Percentiles rank a stretch among this genome's conserved stretches.
Evolutionary conservation across 257 asterid species (phyloP).

Genomic region (Penstemon barbatus): DNA sequence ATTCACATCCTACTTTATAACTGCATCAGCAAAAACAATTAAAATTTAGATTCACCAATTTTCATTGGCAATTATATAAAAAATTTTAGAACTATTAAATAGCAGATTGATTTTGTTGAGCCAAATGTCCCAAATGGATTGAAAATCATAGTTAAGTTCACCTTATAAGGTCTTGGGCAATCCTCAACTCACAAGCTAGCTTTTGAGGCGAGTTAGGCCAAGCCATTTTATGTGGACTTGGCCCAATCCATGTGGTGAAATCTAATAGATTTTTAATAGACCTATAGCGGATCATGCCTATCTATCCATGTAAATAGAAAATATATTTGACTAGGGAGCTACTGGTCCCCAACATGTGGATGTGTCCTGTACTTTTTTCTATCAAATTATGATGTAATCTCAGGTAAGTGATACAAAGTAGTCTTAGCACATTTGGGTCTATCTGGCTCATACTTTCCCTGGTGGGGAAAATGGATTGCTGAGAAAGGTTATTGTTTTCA

Average conservation of each 20-base stretch:
- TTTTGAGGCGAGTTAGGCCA: too few relatives aligned
- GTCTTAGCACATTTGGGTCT: not conserved
- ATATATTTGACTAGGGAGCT: not conserved
- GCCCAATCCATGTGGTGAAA: too few relatives aligned
- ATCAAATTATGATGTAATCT: too few relatives aligned
- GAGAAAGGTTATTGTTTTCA: not conserved
- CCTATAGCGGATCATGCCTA: not conserved
- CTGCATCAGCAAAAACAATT: not conserved
- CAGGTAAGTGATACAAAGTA: not conserved
- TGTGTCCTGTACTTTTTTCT: not conserved
- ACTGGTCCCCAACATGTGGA: not conserved
- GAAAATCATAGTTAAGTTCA: too few relatives aligned
- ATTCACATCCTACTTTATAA: not conserved
- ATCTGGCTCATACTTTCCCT: not conserved
- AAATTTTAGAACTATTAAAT: too few relatives aligned
- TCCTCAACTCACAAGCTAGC: too few relatives aligned
- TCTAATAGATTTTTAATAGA: not conserved
- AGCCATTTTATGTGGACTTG: too few relatives aligned
- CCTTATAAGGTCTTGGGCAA: too few relatives aligned
- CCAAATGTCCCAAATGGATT: too few relatives aligned
- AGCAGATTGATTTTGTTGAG: not conserved
- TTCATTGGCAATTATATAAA: too few relatives aligned
- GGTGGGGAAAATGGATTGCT: not conserved
- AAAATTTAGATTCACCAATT: too few relatives aligned
- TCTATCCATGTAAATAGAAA: not conserved